Evolutionary conservation across 1,139 yeast genomes (phyloP).

Genomic region (Debaryomyces robertsiae): DNA sequence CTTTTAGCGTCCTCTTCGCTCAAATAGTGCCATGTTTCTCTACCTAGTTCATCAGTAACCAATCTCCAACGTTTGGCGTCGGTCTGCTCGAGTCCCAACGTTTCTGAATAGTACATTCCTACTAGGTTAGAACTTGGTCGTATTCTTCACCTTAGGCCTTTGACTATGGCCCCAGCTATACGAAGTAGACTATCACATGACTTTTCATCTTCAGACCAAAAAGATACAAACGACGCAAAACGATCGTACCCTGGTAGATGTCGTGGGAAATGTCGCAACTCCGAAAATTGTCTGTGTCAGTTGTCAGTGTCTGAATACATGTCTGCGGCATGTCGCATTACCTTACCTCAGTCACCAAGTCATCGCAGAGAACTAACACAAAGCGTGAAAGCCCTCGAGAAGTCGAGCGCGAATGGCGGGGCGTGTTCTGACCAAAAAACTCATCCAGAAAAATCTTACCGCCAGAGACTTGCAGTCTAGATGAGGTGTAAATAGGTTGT

Average conservation of each 20-base stretch:
- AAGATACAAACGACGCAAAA: neutral
- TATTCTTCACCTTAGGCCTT: no score
- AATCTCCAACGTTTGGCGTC: constrained; percentile 79
- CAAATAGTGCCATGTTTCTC: constrained; percentile 80
- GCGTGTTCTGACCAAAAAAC: constrained; percentile 7
- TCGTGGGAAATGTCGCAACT: no score
- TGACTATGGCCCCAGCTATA: neutral
- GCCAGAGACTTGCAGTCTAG: constrained; percentile 1
- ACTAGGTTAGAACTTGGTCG: neutral
- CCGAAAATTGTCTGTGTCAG: no score
- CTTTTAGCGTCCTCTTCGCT: constrained; percentile 35
- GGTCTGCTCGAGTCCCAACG: constrained; percentile 62
- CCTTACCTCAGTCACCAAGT: no score
- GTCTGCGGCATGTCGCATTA: no score
- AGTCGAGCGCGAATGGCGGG: neutral
- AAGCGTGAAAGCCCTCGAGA: constrained; percentile 2
- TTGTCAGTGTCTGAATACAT: no score
- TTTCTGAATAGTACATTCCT: constrained; percentile 57
- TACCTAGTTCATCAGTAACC: constrained; percentile 67
- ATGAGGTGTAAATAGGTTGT: constrained; percentile 1
- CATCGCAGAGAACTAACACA: no score
- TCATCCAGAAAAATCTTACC: constrained; percentile 10
- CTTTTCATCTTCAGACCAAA: no score
- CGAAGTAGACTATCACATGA: neutral
- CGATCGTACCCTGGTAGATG: neutral